Evolutionary conservation across 202 grass and related monocot species (phyloP).

Genomic region (Schoenoplectus tabernaemontani): DNA sequence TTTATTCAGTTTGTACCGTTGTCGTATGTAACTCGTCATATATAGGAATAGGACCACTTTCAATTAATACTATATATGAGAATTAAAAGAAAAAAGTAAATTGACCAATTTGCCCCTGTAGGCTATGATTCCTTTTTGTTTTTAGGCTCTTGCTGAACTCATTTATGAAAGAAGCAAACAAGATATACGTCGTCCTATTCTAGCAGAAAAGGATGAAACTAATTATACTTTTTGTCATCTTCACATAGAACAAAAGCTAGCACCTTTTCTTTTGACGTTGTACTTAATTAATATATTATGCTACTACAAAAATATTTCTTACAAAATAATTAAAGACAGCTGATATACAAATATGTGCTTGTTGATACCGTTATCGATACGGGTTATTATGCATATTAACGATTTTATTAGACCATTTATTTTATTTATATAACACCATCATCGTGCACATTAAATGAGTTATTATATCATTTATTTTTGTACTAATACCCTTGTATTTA

Average conservation of each 20-base stretch:
- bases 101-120: neutral
- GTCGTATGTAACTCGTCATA: neutral
- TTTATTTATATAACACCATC: too few species aligned
- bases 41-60: neutral
- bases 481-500: too few species aligned
- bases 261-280: neutral
- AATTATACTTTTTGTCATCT: neutral
- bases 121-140: neutral
- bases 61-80: neutral
- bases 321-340: neutral
- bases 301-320: neutral
- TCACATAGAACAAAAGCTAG: slow-evolving; percentile 6
- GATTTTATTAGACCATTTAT: too few species aligned
- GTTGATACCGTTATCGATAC: too few species aligned
- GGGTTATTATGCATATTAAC: too few species aligned
- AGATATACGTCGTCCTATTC: neutral
- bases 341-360: too few species aligned
- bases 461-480: too few species aligned
- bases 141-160: neutral
- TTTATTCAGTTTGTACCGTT: neutral
- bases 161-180: neutral
- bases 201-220: neutral
- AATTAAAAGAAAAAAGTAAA: neutral
- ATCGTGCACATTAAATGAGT: too few species aligned
- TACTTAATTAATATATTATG: neutral